These are phyloP conservation scores for Fonsecaea monophora DNA, from an alignment of 2,329 filamentous ascomycete genomes.

Conservation along the genomic window DNA sequence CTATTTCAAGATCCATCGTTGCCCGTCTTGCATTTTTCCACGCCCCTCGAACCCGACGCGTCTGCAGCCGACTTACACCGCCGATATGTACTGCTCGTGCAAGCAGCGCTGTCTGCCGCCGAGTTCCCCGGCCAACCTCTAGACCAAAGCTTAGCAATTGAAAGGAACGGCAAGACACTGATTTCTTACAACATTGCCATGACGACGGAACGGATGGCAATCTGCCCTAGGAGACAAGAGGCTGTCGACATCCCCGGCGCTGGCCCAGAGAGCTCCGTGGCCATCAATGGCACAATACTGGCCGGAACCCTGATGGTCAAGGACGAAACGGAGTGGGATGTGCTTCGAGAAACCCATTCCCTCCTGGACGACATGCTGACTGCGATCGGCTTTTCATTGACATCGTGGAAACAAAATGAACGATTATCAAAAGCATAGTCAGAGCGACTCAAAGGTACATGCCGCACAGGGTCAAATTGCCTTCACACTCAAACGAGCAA, in stretches of 20 bases:
- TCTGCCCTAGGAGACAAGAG: constrained; percentile 59
- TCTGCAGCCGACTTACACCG: constrained; percentile 43
- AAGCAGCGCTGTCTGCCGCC: constrained; percentile 44
- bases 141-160: constrained; percentile 26
- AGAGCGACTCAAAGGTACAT: neutral
- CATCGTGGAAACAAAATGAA: constrained; percentile 13
- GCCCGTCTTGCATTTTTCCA: constrained; percentile 37
- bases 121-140: constrained; percentile 17
- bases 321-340: constrained; percentile 60
- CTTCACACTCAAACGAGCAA: neutral
- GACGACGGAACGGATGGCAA: constrained; percentile 61
- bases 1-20: constrained; percentile 56
- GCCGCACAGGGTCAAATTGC: neutral
- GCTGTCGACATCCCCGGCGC: constrained; percentile 51
- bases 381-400: constrained; percentile 49
- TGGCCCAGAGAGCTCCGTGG: constrained; percentile 52
- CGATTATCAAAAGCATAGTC: neutral
- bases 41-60: constrained; percentile 23
- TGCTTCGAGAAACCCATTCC: constrained; percentile 50
- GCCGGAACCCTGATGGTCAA: constrained; percentile 67
- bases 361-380: constrained; percentile 54
- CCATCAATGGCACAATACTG: constrained; percentile 64
- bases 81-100: constrained; percentile 53
- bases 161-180: constrained; percentile 38
- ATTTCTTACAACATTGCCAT: constrained; percentile 67